Base-by-base conservation (phyloP, 2,329 filamentous ascomycete species). In the Colletotrichum sp. region DNA sequence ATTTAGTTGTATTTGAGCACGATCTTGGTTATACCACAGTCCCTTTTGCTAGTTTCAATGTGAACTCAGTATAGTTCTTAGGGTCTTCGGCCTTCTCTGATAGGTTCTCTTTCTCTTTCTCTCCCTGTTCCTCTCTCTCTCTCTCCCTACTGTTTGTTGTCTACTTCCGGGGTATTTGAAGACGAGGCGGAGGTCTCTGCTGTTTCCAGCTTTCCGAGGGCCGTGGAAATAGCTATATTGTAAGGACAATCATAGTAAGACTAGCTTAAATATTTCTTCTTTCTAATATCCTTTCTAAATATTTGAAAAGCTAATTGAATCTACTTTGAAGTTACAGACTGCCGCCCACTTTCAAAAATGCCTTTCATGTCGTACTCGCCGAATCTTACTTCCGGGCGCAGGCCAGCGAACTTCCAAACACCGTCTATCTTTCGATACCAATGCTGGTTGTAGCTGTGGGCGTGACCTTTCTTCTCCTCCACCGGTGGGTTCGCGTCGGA, bases 391-490 rank as follows among this genome's bases (percentile, higher is more conserved):
- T 87, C 83, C 6, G 90, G 89, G 76, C 83, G 82, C 70, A 92
- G 83, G 3, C 89, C 89, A 13, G 89, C 89, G 77, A 91, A 90
- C 82, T 91, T 91, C 90, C 90, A 92, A 59, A 87, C 86, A n/a
- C 89, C 90, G 77, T 89, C 81, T 57, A 91, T 78, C 83, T 90
- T 91, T 67, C 82, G 83, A 82, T 91, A 92, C 82, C 86, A 90
- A 80, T 90, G 88, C 72, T 86, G 87, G 79, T 90, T 90, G 76
- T 86, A 87, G 70, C 86, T 87, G 83, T 92, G 90, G 18, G 87
- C 88, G 78, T 92, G 90, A 72, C 90, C 90, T 83, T 91, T 91
- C 79, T 90, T 84, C 68, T 84, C 84, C 43, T 92, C 88, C 27
- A 84, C 80, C 59, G 82, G 77, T 70, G 87, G 78, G 38, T 81